phyloP scores from a whole-genome alignment of 192 early-diverging fungal species.

The Backusella macrospora region DNA sequence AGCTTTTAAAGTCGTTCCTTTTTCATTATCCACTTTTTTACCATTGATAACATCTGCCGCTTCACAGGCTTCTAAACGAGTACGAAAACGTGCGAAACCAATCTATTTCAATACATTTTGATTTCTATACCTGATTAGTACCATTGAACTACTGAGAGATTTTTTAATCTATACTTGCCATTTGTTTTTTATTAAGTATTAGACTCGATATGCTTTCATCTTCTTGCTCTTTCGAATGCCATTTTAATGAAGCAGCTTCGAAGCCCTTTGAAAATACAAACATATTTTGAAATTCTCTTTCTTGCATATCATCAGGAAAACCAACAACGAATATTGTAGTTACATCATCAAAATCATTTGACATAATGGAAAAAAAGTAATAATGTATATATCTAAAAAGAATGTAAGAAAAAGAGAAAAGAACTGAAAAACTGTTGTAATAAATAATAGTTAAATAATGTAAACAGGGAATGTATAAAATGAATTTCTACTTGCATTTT shows the following conservation, averaged over 20 bases:
- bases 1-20: conserved; percentile 86
- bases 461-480: conserved; percentile 23
- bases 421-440: conserved; percentile 20
- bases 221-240: conserved; percentile 71
- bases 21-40: conserved; percentile 85
- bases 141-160: too few species aligned
- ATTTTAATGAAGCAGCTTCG: conserved; percentile 96
- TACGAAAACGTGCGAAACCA: conserved; percentile 97
- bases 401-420: background rate
- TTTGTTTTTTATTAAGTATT: conserved; percentile 30
- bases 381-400: background rate
- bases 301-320: conserved; percentile 99
- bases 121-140: background rate
- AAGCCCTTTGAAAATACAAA: conserved; percentile 98
- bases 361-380: background rate
- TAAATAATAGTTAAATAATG: conserved; percentile 20
- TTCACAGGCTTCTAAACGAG: conserved; percentile 85
- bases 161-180: conserved; percentile 23
- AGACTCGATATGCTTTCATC: conserved; percentile 46
- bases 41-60: conserved; percentile 90
- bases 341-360: conserved; percentile 73
- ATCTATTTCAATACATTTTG: conserved; percentile 60
- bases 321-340: conserved; percentile 99
- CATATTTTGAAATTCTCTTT: conserved; percentile 99
- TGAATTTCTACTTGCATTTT: background rate